Percentiles rank a stretch among this genome's conserved stretches.
These are phyloP conservation scores for Fusarium oxysporum DNA, from an alignment of 2,329 filamentous ascomycete species.

Conservation along the genomic window DNA sequence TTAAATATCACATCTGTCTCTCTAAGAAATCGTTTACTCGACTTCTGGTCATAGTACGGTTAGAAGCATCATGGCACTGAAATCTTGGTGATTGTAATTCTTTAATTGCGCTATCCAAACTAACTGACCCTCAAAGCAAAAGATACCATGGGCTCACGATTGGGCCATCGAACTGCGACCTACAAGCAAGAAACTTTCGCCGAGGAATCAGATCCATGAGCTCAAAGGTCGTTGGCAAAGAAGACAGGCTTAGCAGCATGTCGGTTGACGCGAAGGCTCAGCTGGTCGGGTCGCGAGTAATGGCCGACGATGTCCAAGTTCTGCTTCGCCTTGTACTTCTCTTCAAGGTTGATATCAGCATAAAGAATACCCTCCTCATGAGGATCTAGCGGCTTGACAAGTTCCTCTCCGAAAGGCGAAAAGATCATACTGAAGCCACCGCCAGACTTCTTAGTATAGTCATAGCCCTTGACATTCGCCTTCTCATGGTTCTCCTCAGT, in stretches of 20 bases:
- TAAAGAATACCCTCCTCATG: constrained; percentile 52
- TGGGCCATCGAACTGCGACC: not conserved
- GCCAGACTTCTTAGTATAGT: constrained; percentile 34
- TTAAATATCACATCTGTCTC: not conserved
- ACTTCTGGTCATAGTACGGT: rapidly evolving
- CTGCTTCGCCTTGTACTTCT: constrained; percentile 38
- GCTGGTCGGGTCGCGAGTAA: constrained; percentile 52
- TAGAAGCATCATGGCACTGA: rapidly evolving
- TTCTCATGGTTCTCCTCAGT: constrained; percentile 51
- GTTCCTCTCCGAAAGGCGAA: constrained; percentile 46
- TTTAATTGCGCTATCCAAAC: not conserved
- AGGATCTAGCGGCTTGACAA: constrained; percentile 43
- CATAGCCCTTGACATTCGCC: constrained; percentile 48
- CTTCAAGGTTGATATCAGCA: constrained; percentile 51
- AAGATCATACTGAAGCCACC: constrained; percentile 48
- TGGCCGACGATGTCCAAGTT: constrained; percentile 52
- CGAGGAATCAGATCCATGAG: rapidly evolving
- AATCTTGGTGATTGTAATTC: not conserved
- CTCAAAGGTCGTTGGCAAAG: constrained; percentile 9
- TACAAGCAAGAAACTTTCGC: not conserved
- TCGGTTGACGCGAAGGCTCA: constrained; percentile 47
- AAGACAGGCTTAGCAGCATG: constrained; percentile 11
- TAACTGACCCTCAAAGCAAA: not conserved
- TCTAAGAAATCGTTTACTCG: too few species aligned
- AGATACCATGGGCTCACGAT: rapidly evolving